Base-by-base conservation (phyloP, 139 green algal genomes). In the Volvox reticuliferus region DNA sequence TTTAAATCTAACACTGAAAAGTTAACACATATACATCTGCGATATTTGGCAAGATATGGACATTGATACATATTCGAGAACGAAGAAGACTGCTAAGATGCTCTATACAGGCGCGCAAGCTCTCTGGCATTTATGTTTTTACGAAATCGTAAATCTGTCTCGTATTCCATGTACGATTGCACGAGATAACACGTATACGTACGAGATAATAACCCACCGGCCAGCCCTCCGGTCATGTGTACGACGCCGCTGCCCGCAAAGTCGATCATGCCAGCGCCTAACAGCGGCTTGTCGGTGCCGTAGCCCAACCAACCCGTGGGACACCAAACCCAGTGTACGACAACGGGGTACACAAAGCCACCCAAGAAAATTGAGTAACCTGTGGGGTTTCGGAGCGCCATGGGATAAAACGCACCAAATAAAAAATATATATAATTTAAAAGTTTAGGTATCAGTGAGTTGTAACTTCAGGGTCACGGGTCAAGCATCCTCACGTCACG, bases 151-250 rank as follows among this genome's bases (percentile, higher is more conserved):
- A 55, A 9, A 9, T 55, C 44, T 55, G 44, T 55, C 5, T 55
- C 44, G 44, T 55, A 55, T 9, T 55, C 44, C 44, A 55, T 55
- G 9, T 14, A 5, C 44, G n/a, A n/a, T n/a, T n/a, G n/a, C 9
- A 55, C 44, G 44, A 9, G 44, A 55, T 55, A 55, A 55, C 9
- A 55, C 44, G 9, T 9, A 55, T 9, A 55, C 44, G 44, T 55
- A 55, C 9, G 5, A n/a, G n/a, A 9, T 55, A 55, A 55, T 55
- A 55, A 55, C 44, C 44, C 44, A 90, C 86, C 86, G 32, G 91
- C 75, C 30, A 96, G 92, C 67, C 96, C 97, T 20, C 97, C 97
- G 1, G 95, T 92, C 93, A 98, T 96, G 93, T 99, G 96, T 80
- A 98, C 96, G 26, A 97, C 95, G 32, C 86, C 92, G 62, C 83